Percentiles rank a stretch among this genome's conserved stretches.
Conservation (phyloP, 257 asterid species). For the Solanum sitiens region DNA sequence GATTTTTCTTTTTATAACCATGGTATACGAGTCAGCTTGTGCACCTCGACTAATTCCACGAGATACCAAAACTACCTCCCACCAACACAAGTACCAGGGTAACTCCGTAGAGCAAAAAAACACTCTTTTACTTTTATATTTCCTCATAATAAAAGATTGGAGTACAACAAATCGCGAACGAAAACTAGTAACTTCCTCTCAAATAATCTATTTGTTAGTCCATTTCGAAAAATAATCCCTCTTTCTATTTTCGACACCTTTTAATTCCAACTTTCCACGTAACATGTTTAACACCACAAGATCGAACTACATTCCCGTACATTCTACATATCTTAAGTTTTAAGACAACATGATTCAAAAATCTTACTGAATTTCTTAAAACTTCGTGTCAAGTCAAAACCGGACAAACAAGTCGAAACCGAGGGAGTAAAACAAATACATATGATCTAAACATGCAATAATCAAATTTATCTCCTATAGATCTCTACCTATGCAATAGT, state of each 20-base stretch:
- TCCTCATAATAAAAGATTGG: neutral
- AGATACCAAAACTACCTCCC: neutral
- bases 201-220: neutral
- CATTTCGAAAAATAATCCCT: no score
- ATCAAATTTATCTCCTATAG: neutral
- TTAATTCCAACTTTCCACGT: neutral
- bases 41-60: neutral
- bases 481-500: neutral
- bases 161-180: neutral
- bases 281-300: neutral
- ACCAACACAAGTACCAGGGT: neutral
- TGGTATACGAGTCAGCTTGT: neutral
- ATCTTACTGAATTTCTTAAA: neutral
- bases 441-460: neutral
- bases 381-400: fast-evolving
- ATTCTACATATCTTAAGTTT: neutral
- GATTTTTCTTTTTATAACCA: neutral
- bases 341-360: neutral
- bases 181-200: neutral
- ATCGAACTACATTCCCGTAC: neutral
- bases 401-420: neutral
- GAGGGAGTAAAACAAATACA: neutral
- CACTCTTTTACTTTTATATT: neutral
- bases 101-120: neutral
- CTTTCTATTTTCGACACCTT: neutral